Evolutionary conservation across 495 filamentous ascomycete species (phyloP).

Genomic region (Penicillium desertorum): DNA sequence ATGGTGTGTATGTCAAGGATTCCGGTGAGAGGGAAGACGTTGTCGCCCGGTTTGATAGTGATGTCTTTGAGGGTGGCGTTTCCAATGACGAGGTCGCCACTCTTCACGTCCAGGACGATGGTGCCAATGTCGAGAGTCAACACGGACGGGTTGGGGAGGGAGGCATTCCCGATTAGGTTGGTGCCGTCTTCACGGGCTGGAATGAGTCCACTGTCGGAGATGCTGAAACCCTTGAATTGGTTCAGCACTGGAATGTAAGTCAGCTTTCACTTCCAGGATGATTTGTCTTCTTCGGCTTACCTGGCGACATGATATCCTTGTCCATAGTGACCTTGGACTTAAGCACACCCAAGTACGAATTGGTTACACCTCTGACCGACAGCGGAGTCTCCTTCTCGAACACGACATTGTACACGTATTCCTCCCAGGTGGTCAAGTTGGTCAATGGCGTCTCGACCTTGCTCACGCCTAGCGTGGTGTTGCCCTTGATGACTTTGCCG

Average conservation of each 20-base stretch:
- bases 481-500: conserved; percentile 34
- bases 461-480: conserved; percentile 34
- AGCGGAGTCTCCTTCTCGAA: conserved; percentile 31
- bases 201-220: conserved; percentile 5
- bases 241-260: conserved; percentile 24
- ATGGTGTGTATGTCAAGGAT: conserved; percentile 35
- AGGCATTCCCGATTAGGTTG: conserved; percentile 7
- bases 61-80: conserved; percentile 50
- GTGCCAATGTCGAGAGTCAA: conserved; percentile 8
- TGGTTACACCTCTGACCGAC: conserved; percentile 34
- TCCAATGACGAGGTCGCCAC: conserved; percentile 5
- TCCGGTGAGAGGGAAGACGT: conserved; percentile 51
- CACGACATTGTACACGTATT: conserved; percentile 38
- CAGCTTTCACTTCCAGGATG: conserved; percentile 9
- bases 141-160: conserved; percentile 7
- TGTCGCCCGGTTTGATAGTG: conserved; percentile 58
- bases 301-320: conserved; percentile 38
- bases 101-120: conserved; percentile 8
- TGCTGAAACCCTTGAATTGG: conserved; percentile 19
- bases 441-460: conserved; percentile 27
- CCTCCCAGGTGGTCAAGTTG: conserved; percentile 31
- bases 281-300: conserved; percentile 19
- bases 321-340: conserved; percentile 38
- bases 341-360: conserved; percentile 37
- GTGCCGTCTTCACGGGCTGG: background rate